Evolutionary conservation across 1,284 basidiomycete genomes (phyloP).

Genomic region (Marasmius sp.): DNA sequence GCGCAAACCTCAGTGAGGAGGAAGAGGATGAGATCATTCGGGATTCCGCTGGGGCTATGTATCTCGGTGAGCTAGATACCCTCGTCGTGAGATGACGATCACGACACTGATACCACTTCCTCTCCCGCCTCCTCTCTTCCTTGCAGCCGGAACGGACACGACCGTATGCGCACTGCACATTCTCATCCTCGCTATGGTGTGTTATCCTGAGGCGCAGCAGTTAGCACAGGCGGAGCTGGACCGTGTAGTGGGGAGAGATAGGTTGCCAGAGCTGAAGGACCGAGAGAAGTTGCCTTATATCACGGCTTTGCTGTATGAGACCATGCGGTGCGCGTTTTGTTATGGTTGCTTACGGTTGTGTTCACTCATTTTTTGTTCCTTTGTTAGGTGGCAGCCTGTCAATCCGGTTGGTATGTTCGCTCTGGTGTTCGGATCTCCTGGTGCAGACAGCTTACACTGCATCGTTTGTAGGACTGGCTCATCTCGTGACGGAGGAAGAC

Average conservation of each 20-base stretch:
- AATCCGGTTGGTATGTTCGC: constrained; percentile 2
- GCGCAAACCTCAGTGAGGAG: not conserved
- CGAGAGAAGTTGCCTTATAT: constrained; percentile 5
- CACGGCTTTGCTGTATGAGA: constrained; percentile 3
- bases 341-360: not conserved
- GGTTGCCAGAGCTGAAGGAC: constrained; percentile 11
- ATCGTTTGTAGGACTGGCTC: not conserved
- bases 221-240: constrained; percentile 38
- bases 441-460: not conserved
- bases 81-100: not conserved
- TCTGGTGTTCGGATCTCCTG: not conserved
- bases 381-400: constrained; percentile 4
- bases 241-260: constrained; percentile 15
- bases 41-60: not conserved
- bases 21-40: not conserved
- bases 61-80: not conserved
- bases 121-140: not conserved
- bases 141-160: constrained; percentile 2
- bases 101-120: not conserved
- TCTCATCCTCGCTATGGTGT: constrained; percentile 34
- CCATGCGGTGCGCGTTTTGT: not conserved
- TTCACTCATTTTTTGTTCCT: not conserved
- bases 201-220: constrained; percentile 28
- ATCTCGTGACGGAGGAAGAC: constrained; percentile 6
- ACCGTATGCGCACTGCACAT: constrained; percentile 5